A percentile compares a stretch with the other conserved stretches of the same genome.
These are phyloP conservation scores for Picea mariana DNA, from an alignment of 83 land plant species.

Conservation along the genomic window DNA sequence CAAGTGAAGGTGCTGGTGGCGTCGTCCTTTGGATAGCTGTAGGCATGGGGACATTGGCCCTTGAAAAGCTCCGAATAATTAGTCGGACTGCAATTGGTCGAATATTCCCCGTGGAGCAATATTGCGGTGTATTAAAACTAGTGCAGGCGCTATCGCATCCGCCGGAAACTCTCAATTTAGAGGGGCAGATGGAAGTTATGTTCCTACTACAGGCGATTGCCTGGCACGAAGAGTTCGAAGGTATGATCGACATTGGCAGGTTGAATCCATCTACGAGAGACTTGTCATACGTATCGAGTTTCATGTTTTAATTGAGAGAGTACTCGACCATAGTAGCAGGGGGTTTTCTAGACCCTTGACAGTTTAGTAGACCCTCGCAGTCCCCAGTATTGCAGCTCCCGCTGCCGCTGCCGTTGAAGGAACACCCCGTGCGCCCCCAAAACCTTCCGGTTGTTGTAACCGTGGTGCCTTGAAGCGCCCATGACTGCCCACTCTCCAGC, in stretches of 20 bases:
- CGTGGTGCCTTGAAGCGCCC: slow-evolving; percentile 28
- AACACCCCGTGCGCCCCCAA: slow-evolving; percentile 66
- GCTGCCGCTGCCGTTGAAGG: slow-evolving; percentile 31
- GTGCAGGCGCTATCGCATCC: neutral
- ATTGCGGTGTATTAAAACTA: neutral
- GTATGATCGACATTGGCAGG: slow-evolving; percentile 48
- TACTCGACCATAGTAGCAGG: slow-evolving; percentile 61
- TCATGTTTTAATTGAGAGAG: too few species aligned
- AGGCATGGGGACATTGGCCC: slow-evolving; percentile 39
- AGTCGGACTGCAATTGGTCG: slow-evolving; percentile 28
- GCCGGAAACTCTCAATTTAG: neutral
- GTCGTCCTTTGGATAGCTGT: slow-evolving; percentile 56
- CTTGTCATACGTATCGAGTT: too few species aligned
- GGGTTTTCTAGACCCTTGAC: slow-evolving; percentile 35
- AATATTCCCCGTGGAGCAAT: slow-evolving; percentile 44
- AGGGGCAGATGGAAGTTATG: slow-evolving; percentile 1
- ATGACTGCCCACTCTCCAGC: slow-evolving; percentile 25
- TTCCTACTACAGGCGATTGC: slow-evolving; percentile 34
- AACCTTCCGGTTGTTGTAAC: slow-evolving; percentile 42
- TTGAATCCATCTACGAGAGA: slow-evolving; percentile 64
- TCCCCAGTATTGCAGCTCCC: slow-evolving; percentile 60
- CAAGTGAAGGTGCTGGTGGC: neutral
- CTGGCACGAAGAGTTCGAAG: slow-evolving; percentile 35
- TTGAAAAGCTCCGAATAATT: slow-evolving; percentile 41
- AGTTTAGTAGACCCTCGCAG: slow-evolving; percentile 51